Conservation (phyloP, 352 stramenopile species). For the Phytopythium aichiense region DNA sequence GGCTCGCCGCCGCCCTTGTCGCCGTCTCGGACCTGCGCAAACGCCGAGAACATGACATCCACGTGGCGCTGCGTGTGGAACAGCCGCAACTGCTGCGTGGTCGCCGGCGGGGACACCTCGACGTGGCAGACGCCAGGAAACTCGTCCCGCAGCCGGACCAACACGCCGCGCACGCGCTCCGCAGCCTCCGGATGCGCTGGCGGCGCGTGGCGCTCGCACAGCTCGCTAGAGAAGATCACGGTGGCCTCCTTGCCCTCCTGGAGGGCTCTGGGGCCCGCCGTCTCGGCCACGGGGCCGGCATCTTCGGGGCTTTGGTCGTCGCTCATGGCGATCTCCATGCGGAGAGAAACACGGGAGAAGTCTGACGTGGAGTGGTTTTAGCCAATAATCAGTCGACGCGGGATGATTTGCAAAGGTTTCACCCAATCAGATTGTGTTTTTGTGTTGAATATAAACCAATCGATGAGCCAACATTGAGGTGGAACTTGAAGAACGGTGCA, state of each 20-base stretch:
- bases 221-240: conserved; percentile 20
- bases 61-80: conserved; percentile 34
- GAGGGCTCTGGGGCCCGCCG: background rate
- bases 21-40: conserved; percentile 6
- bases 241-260: background rate
- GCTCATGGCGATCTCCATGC: background rate
- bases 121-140: conserved; percentile 23
- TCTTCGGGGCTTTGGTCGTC: background rate
- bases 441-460: background rate
- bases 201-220: conserved; percentile 27
- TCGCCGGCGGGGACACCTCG: conserved; percentile 14
- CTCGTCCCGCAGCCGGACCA: conserved; percentile 19
- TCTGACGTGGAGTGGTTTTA: background rate
- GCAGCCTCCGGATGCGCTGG: conserved; percentile 24
- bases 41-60: conserved; percentile 19
- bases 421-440: background rate
- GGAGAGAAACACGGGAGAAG: background rate
- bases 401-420: background rate
- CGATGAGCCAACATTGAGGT: background rate
- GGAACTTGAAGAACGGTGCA: background rate
- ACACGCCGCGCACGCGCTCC: conserved; percentile 24
- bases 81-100: conserved; percentile 21
- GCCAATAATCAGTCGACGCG: background rate
- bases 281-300: background rate
- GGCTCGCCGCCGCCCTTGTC: background rate